A percentile compares a stretch with the other conserved stretches of the same genome.
Conservation (phyloP, 371 early-diverging fungal genomes). For the Apophysomyces sp. region DNA sequence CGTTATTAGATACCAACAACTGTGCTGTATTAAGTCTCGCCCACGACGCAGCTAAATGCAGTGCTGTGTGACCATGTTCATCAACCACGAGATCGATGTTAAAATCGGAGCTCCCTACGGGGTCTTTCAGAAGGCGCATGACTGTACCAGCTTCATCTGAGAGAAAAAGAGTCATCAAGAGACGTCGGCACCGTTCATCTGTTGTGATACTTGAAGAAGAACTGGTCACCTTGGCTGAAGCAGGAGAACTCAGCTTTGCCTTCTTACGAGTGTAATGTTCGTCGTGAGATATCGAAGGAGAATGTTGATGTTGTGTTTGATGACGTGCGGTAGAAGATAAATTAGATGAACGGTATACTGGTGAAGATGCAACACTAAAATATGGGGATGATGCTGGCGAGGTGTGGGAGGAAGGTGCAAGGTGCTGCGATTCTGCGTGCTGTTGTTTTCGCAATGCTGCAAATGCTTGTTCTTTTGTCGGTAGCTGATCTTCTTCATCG, state of each 20-base stretch:
- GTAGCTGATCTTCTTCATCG: conserved; percentile 11
- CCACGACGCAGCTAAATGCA: conserved; percentile 87
- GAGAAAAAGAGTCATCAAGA: conserved; percentile 77
- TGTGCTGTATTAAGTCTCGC: conserved; percentile 69
- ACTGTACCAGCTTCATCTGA: conserved; percentile 58
- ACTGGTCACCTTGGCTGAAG: neutral
- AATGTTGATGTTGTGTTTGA: neutral
- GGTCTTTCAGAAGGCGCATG: conserved; percentile 53
- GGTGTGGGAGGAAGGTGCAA: neutral
- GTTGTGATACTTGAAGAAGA: conserved; percentile 5
- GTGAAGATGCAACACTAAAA: neutral
- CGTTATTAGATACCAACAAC: conserved; percentile 66
- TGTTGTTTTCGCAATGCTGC: conserved; percentile 8
- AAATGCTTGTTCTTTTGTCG: conserved; percentile 31
- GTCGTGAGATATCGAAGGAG: neutral
- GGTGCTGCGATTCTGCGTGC: neutral
- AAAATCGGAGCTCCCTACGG: conserved; percentile 42
- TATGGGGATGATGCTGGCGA: neutral
- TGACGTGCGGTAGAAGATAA: neutral
- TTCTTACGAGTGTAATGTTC: conserved; percentile 11
- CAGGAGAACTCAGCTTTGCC: neutral
- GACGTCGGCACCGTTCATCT: conserved; percentile 60
- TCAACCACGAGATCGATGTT: conserved; percentile 75
- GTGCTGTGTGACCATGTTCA: conserved; percentile 79
- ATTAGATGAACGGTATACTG: neutral